Conservation (phyloP, 73 alveolate genomes). For the Paramecium primaurelia region DNA sequence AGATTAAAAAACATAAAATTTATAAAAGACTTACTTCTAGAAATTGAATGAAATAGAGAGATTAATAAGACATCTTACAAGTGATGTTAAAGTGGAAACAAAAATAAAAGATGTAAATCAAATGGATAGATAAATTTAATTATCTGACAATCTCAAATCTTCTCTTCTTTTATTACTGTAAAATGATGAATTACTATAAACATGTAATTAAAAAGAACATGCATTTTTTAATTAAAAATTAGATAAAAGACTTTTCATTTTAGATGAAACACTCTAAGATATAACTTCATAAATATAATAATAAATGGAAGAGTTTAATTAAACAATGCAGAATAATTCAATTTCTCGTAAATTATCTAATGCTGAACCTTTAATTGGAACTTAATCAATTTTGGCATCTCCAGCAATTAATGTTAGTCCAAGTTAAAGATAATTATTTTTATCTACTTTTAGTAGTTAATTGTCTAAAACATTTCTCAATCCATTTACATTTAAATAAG, state of each 20-base stretch:
- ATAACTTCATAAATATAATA: neutral
- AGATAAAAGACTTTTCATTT: neutral
- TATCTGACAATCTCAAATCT: neutral
- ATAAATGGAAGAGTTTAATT: neutral
- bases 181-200: neutral
- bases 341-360: neutral
- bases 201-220: neutral
- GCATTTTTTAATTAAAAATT: neutral
- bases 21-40: neutral
- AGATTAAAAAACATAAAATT: neutral
- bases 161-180: neutral
- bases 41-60: slow-evolving; percentile 21
- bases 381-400: neutral
- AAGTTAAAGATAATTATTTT: neutral
- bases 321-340: neutral
- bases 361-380: neutral
- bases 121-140: neutral
- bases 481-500: slow-evolving; percentile 26
- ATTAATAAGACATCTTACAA: neutral
- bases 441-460: neutral
- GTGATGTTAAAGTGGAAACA: neutral
- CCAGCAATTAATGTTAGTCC: slow-evolving; percentile 4
- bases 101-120: neutral
- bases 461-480: neutral
- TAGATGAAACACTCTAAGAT: neutral